phyloP scores from a whole-genome alignment of 1,284 basidiomycete genomes.

The Dichomitus squalens region DNA sequence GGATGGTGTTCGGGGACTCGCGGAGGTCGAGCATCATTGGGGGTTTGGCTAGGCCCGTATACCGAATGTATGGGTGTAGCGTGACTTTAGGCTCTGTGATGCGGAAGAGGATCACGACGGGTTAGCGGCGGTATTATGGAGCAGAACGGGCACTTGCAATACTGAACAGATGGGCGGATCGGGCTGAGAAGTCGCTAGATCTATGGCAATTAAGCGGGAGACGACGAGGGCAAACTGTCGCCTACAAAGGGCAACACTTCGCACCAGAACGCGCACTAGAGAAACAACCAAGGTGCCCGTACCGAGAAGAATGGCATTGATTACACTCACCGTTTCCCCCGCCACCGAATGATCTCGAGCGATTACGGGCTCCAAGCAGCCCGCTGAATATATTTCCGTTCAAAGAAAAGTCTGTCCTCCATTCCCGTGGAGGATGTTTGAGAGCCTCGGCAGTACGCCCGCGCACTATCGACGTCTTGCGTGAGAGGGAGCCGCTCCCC shows the following conservation, averaged over 20 bases:
- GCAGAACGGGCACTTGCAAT: neutral
- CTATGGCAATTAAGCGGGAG: neutral
- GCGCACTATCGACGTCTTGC: constrained; percentile 21
- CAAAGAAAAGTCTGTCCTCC: constrained; percentile 39
- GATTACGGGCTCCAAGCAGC: constrained; percentile 24
- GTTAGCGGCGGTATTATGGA: neutral
- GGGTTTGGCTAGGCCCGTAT: constrained; percentile 28
- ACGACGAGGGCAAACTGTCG: neutral
- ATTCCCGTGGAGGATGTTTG: constrained; percentile 36
- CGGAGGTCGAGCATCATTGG: constrained; percentile 41
- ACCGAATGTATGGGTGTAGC: constrained; percentile 40
- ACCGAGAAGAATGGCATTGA: neutral
- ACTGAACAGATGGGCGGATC: neutral
- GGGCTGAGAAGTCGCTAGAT: neutral
- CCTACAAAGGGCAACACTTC: neutral
- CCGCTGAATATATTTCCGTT: constrained; percentile 26
- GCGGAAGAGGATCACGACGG: neutral
- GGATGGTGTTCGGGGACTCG: constrained; percentile 32
- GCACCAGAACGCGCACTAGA: neutral
- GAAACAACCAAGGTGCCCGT: neutral
- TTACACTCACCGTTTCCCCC: constrained; percentile 9
- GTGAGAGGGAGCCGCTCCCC: constrained; percentile 14
- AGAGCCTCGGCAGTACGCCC: constrained; percentile 23
- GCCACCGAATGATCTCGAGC: constrained; percentile 25
- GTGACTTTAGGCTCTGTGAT: constrained; percentile 20